Conservation (phyloP, 192 early-diverging fungal species). For the Entomortierella beljakovae region DNA sequence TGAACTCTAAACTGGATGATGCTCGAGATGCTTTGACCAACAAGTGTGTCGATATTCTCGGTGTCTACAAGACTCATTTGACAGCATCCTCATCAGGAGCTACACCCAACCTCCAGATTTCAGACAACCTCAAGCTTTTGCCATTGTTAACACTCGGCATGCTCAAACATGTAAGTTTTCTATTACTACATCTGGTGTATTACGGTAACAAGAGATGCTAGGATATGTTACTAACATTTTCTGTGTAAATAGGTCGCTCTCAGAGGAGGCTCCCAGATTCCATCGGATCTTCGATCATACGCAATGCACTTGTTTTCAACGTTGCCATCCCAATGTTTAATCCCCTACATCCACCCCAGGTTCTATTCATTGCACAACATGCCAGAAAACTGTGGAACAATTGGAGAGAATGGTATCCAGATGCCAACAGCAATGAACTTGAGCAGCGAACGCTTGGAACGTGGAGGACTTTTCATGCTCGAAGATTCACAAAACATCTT, state of each 20-base stretch:
- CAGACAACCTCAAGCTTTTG: constrained; percentile 86
- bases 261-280: constrained; percentile 72
- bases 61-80: constrained; percentile 87
- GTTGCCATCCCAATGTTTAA: constrained; percentile 78
- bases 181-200: not conserved
- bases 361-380: constrained; percentile 90
- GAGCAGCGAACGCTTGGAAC: constrained; percentile 85
- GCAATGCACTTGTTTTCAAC: constrained; percentile 84
- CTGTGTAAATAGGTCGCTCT: constrained; percentile 59
- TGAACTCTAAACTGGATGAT: constrained; percentile 91
- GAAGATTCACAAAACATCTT: constrained; percentile 86
- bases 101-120: constrained; percentile 82
- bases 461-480: constrained; percentile 87
- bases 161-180: constrained; percentile 81
- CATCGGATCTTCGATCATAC: constrained; percentile 84
- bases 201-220: not conserved
- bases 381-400: constrained; percentile 67
- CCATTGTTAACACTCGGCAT: constrained; percentile 85
- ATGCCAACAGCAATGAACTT: constrained; percentile 85
- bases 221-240: not conserved
- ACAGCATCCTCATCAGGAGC: constrained; percentile 76
- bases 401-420: constrained; percentile 71
- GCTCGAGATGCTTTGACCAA: constrained; percentile 92
- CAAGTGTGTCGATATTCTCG: constrained; percentile 90
- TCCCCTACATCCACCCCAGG: constrained; percentile 79